These are phyloP conservation scores for Vachellia pachyceras DNA, from an alignment of 306 rosid species.

Conservation along the genomic window DNA sequence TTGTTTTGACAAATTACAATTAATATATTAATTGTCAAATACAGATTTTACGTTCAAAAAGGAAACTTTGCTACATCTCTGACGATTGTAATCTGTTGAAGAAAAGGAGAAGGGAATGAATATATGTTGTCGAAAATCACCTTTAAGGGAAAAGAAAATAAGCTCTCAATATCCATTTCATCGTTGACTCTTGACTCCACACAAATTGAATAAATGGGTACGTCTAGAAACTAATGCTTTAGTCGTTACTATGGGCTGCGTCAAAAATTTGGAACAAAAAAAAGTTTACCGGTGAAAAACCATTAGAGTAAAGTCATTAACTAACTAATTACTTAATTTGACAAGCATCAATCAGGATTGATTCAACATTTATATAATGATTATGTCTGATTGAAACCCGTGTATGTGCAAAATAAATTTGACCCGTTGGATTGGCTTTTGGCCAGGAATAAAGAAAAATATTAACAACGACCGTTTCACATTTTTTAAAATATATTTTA, in stretches of 20 bases:
- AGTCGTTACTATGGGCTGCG: conserved; percentile 28
- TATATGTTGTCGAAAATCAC: neutral
- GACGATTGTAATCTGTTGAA: neutral
- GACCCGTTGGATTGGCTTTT: neutral
- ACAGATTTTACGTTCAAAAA: neutral
- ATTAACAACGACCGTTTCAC: neutral
- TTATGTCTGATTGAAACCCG: neutral
- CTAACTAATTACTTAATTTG: neutral
- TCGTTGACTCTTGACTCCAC: neutral
- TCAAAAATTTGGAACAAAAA: conserved; percentile 27
- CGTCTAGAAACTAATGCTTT: neutral
- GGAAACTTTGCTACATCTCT: neutral
- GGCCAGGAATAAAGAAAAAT: neutral
- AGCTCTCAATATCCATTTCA: neutral
- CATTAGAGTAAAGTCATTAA: neutral
- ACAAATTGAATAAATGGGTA: neutral
- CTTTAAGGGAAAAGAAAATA: neutral
- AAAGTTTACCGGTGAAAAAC: neutral
- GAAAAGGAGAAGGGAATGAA: neutral
- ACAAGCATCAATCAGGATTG: neutral
- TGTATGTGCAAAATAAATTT: neutral
- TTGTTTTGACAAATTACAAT: neutral
- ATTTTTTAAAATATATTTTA: neutral
- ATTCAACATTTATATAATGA: conserved; percentile 17
- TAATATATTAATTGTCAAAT: neutral